Percentiles rank a stretch among this genome's conserved stretches.
phyloP scores from a whole-genome alignment of 176 grass and related monocot genomes.

The Oryza punctata region DNA sequence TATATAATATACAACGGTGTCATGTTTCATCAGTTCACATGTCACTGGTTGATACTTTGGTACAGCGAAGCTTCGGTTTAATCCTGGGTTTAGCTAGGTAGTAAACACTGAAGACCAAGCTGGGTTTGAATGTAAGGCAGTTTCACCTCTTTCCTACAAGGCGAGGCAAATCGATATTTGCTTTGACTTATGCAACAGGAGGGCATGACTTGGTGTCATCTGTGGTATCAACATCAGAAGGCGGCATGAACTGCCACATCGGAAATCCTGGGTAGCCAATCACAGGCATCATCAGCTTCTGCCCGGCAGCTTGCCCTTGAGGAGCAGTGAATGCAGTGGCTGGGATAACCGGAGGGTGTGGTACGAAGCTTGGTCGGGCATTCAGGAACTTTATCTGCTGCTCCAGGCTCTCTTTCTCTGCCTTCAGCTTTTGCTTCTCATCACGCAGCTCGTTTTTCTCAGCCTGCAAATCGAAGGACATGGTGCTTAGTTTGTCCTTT shows the following conservation, averaged over 20 bases:
- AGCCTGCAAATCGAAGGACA: slow-evolving; percentile 51
- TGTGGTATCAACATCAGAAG: slow-evolving; percentile 82
- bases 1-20: slow-evolving; percentile 49
- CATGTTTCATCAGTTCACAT: slow-evolving; percentile 30
- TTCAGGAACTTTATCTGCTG: slow-evolving; percentile 84
- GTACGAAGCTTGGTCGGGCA: slow-evolving; percentile 49
- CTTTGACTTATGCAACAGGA: slow-evolving; percentile 67
- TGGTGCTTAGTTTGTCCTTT: background rate
- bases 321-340: slow-evolving; percentile 57
- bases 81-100: slow-evolving; percentile 57
- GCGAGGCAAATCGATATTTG: slow-evolving; percentile 31
- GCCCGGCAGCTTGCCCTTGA: slow-evolving; percentile 50
- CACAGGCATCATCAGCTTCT: slow-evolving; percentile 93
- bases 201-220: slow-evolving; percentile 80
- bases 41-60: slow-evolving; percentile 16
- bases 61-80: slow-evolving; percentile 35
- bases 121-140: slow-evolving; percentile 34
- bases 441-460: slow-evolving; percentile 95
- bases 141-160: slow-evolving; percentile 41
- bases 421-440: slow-evolving; percentile 91
- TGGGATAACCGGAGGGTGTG: slow-evolving; percentile 69
- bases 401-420: slow-evolving; percentile 86
- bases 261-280: slow-evolving; percentile 85
- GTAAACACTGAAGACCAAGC: slow-evolving; percentile 24
- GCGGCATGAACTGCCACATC: slow-evolving; percentile 98